Evolutionary conservation across 495 filamentous ascomycete genomes (phyloP), one percentile per base, ranked within the genome.

Genomic region (Podospora pseudopauciseta): DNA sequence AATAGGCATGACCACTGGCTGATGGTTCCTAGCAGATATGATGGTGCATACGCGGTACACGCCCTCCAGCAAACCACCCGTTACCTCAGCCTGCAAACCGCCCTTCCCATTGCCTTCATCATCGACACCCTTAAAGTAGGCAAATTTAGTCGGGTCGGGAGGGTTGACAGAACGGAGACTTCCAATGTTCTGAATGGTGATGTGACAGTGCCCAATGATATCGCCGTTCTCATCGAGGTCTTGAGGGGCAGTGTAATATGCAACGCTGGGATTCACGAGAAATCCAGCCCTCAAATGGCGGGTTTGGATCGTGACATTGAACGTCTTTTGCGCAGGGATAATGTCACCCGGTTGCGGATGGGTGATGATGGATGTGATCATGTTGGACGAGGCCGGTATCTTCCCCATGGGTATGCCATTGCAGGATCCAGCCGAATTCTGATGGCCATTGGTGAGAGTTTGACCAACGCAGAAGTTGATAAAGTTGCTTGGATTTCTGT

Each of bases 221-320:
- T 78, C 72, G 13, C 72, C 74, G 1, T 70, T 49, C 79, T 76
- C 75, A 6, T 80, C 71, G 7, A 89, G 79, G 7, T 71, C 65
- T 68, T 89, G 87, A 34, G 87, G 87, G 5, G 85, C 83, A 61
- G 82, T 71, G 71, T 88, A 89, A 72, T 89, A 89, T 49, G 82
- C 84, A 4, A 75, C 72, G 59, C 70, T 73, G 39, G 83, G 78
- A 71, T 88, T 84, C 23, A 83, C 83, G 70, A 89, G 88, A 30
- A 80, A 80, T 49, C 87, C 87, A 54, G 87, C 82, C 6, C 78
- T 67, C 16, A 89, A 80, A 66, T 86, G 83, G n/a, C 67, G 56
- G 44, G 87, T 81, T 67, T 86, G 83, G n/a, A 89, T 75, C 20
- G 71, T 64, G 67, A 89, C 79, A 16, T 77, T 78, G 80, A 89